These are phyloP conservation scores for Phytophthora meadii DNA, from an alignment of 352 stramenopile species.

Conservation along the genomic window DNA sequence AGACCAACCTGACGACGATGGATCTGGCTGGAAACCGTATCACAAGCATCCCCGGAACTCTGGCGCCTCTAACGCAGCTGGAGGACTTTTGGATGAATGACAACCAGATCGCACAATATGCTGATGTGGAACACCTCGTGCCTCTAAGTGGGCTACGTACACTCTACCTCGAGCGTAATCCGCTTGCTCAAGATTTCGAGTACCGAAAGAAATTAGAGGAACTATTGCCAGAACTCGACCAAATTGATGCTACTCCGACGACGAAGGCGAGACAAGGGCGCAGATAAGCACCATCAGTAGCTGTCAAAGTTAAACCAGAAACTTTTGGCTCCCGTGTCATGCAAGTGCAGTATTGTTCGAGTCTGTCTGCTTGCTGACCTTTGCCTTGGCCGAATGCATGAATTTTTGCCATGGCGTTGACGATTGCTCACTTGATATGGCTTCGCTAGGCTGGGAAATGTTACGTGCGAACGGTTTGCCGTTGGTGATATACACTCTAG, in stretches of 20 bases:
- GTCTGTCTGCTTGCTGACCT: slow-evolving; percentile 12
- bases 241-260: slow-evolving; percentile 94
- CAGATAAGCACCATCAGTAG: slow-evolving; percentile 22
- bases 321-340: slow-evolving; percentile 4
- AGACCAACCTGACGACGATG: slow-evolving; percentile 71
- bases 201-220: slow-evolving; percentile 95
- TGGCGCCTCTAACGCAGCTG: slow-evolving; percentile 50
- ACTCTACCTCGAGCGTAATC: slow-evolving; percentile 97
- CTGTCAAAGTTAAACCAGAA: background rate
- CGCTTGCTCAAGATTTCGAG: slow-evolving; percentile 92
- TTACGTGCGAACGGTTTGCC: slow-evolving; percentile 34
- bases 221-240: slow-evolving; percentile 90
- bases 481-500: slow-evolving; percentile 67
- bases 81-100: slow-evolving; percentile 87
- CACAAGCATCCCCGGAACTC: slow-evolving; percentile 52
- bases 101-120: slow-evolving; percentile 68
- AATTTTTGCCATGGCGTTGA: slow-evolving; percentile 16
- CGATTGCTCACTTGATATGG: background rate
- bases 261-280: slow-evolving; percentile 56
- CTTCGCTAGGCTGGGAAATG: slow-evolving; percentile 1
- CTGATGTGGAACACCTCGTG: slow-evolving; percentile 72
- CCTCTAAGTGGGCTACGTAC: slow-evolving; percentile 87
- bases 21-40: slow-evolving; percentile 90
- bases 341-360: slow-evolving; percentile 14
- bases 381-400: slow-evolving; percentile 31